These are phyloP conservation scores for Pythium volutum DNA, from an alignment of 352 stramenopile species.

Conservation along the genomic window DNA sequence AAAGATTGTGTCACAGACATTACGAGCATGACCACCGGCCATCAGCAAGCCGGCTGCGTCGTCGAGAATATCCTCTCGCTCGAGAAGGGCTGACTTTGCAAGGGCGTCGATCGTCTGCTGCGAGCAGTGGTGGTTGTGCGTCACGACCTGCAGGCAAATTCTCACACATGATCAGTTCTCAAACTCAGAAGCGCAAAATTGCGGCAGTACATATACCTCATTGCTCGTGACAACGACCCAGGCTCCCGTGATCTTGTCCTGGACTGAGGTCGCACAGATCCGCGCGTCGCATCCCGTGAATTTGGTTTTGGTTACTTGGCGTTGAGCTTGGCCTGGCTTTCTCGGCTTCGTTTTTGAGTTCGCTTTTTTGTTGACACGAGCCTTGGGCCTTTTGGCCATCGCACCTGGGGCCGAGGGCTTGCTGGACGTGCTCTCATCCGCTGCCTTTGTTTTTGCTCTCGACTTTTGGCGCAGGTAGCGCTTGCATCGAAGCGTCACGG, in stretches of 20 bases:
- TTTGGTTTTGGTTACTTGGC: not conserved
- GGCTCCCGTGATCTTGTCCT: not conserved
- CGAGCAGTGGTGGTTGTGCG: not conserved
- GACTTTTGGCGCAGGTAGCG: not conserved
- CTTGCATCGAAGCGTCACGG: not conserved
- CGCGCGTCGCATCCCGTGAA: not conserved
- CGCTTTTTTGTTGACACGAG: no score
- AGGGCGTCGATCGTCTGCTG: not conserved
- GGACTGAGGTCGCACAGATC: not conserved
- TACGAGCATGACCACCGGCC: not conserved
- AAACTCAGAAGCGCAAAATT: not conserved
- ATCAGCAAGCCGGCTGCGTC: not conserved
- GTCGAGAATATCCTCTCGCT: not conserved
- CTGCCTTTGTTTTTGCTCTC: not conserved
- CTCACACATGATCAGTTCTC: not conserved
- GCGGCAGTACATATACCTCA: not conserved
- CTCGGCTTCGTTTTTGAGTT: no score
- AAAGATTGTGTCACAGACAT: constrained; percentile 1
- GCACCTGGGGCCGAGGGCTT: not conserved
- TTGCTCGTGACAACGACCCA: not conserved
- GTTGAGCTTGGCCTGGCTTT: no score
- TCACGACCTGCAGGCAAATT: not conserved
- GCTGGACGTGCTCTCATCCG: no score
- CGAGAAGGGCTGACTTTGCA: not conserved
- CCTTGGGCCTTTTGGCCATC: no score